Evolutionary conservation across 2,329 filamentous ascomycete species (phyloP), one percentile per base, ranked within the genome.

Genomic region (Colletotrichum graminicola): DNA sequence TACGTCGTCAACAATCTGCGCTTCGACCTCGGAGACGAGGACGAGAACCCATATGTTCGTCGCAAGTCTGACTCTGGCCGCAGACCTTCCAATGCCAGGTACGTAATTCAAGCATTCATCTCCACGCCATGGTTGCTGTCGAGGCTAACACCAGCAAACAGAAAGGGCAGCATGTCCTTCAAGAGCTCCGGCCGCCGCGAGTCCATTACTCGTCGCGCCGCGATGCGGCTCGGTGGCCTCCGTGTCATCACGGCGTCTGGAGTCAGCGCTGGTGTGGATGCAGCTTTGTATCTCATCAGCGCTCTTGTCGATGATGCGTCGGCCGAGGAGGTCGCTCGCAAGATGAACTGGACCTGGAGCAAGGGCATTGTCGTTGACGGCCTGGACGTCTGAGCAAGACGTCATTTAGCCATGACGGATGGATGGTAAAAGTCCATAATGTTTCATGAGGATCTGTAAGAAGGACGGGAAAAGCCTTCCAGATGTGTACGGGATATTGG

Each of bases 1-100:
- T 97, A 96, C 79, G 93, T 97, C 26, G 94, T 97, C 80, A 97
- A 97, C 87, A 96, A 97, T 83, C 91, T 94, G 71, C 92, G 94
- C 76, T 97, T 95, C 80, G 93, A 96, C 76, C 85, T 96, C 75
- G 92, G 92, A 72, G 90, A 95, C 78, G 90, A 93, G 78, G 92
- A 95, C 73, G 91, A 94, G 81, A 95, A 94, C 82, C 93, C 93
- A 41, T 95, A 95, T 82, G 91, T 96, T 80, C 88, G 93, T 77
- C 90, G 89, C 84, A 93, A 92, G 86, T 89, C 90, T 70, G 91
- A 93, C 75, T 85, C 87, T 73, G 89, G 86, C 60, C 85, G 88
- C 75, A 88, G 89, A 73, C 87, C 89, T 57, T 89, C 89, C 57
- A 89, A 86, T 77, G 89, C 87, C 73, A 85, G 89, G 87, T 90